A percentile compares a stretch with the other conserved stretches of the same genome.
Conservation (phyloP, 495 filamentous ascomycete genomes). For the Tuber microsphaerosporum region DNA sequence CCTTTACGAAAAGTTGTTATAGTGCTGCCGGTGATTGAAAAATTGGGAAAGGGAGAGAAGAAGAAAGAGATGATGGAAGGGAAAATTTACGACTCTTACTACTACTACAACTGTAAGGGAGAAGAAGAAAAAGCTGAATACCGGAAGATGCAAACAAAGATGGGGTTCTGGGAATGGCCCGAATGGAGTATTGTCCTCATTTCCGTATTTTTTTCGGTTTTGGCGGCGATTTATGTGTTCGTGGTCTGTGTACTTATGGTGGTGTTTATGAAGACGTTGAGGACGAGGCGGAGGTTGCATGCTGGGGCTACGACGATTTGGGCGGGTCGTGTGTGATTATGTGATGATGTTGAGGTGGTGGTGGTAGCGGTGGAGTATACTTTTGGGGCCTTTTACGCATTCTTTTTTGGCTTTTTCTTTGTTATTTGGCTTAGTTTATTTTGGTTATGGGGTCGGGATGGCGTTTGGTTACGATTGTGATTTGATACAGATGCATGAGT, state of each 20-base stretch:
- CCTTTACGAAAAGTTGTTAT: neutral
- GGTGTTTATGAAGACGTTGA: neutral
- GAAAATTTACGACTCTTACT: neutral
- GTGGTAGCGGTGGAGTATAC: neutral
- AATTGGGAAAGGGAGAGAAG: neutral
- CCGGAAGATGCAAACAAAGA: neutral
- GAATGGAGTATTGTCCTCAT: neutral
- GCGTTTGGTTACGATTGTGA: neutral
- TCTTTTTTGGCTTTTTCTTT: neutral
- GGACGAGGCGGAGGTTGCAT: neutral
- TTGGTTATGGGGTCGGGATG: neutral
- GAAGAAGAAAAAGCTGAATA: neutral
- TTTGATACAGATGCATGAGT: neutral
- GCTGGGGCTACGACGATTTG: neutral
- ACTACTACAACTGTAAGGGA: neutral
- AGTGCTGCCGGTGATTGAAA: neutral
- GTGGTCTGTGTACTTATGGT: neutral
- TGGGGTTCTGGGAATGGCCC: constrained; percentile 1
- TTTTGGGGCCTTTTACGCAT: neutral
- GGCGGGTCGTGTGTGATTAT: neutral
- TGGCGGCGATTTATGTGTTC: neutral
- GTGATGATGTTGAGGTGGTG: neutral
- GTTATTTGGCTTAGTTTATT: neutral
- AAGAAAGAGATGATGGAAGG: neutral
- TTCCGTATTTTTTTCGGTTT: neutral